A percentile compares a stretch with the other conserved stretches of the same genome.
Conservation (phyloP, 257 asterid species). For the Lantana camara region DNA sequence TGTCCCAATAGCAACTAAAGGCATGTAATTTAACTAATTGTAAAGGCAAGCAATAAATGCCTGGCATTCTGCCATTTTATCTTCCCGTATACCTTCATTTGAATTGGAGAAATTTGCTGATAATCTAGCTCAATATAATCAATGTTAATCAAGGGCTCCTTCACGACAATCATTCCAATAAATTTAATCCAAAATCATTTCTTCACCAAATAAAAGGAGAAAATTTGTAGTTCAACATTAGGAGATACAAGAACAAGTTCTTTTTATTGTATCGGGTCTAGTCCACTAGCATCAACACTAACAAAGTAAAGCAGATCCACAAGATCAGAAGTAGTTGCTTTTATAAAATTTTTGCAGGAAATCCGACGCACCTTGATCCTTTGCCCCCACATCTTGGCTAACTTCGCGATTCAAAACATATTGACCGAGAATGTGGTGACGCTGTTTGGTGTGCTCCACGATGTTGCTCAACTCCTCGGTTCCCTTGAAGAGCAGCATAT, state of each 20-base stretch:
- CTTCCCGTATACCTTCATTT: too few relatives aligned
- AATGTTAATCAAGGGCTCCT: too few relatives aligned
- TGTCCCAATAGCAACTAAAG: too few relatives aligned
- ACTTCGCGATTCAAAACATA: constrained; percentile 59
- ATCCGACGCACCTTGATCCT: constrained; percentile 61
- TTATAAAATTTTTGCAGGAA: constrained; percentile 78
- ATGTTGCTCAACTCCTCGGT: constrained; percentile 76
- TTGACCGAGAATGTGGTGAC: constrained; percentile 92
- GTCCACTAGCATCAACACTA: constrained; percentile 14
- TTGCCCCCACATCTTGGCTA: constrained; percentile 42
- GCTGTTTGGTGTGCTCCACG: constrained; percentile 90
- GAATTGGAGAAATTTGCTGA: too few relatives aligned
- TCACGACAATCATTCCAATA: too few relatives aligned
- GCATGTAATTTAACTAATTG: too few relatives aligned
- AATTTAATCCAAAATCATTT: not conserved
- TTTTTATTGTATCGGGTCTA: constrained; percentile 31
- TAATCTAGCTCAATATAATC: too few relatives aligned
- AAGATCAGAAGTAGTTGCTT: constrained; percentile 67
- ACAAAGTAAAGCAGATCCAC: constrained; percentile 28
- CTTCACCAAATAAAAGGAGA: not conserved
- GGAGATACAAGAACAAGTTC: constrained; percentile 27
- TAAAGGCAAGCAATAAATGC: too few relatives aligned
- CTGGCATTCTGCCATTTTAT: too few relatives aligned
- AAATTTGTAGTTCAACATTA: constrained; percentile 27
- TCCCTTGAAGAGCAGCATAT: constrained; percentile 85